Evolutionary conservation across 148 eudicot genomes (phyloP).

Genomic region (Persicaria maculosa): DNA sequence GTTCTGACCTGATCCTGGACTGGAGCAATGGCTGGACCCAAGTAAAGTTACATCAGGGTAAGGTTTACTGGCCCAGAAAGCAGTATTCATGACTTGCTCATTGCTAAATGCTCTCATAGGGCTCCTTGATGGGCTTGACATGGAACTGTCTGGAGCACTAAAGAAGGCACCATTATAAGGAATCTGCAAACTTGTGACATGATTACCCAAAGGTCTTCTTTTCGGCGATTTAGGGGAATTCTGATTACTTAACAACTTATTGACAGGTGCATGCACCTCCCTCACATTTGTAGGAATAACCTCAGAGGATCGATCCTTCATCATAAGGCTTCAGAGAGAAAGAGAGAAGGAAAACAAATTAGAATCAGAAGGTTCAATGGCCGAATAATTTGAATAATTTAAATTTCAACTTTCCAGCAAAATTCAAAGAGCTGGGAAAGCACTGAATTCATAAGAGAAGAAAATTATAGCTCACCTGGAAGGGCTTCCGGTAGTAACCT

Average conservation of each 20-base stretch:
- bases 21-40: constrained; percentile 96
- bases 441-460: not conserved
- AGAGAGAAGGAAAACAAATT: not conserved
- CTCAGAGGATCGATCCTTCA: constrained; percentile 40
- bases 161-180: constrained; percentile 59
- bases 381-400: not conserved
- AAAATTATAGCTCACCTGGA: constrained; percentile 43
- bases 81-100: constrained; percentile 60
- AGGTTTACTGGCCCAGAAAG: constrained; percentile 57
- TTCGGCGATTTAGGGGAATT: constrained; percentile 40
- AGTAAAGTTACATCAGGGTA: constrained; percentile 66
- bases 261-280: constrained; percentile 42
- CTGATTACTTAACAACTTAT: constrained; percentile 33
- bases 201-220: constrained; percentile 57
- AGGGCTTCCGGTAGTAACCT: constrained; percentile 68
- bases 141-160: constrained; percentile 88
- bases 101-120: constrained; percentile 65
- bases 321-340: constrained; percentile 35
- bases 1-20: constrained; percentile 97
- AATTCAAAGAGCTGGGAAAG: not conserved
- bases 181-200: constrained; percentile 61
- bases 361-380: constrained; percentile 5
- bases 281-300: constrained; percentile 25
- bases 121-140: constrained; percentile 95
- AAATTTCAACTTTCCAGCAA: not conserved